Evolutionary conservation across 345 rosid genomes (phyloP).

Genomic region (Bretschneidera sinensis): DNA sequence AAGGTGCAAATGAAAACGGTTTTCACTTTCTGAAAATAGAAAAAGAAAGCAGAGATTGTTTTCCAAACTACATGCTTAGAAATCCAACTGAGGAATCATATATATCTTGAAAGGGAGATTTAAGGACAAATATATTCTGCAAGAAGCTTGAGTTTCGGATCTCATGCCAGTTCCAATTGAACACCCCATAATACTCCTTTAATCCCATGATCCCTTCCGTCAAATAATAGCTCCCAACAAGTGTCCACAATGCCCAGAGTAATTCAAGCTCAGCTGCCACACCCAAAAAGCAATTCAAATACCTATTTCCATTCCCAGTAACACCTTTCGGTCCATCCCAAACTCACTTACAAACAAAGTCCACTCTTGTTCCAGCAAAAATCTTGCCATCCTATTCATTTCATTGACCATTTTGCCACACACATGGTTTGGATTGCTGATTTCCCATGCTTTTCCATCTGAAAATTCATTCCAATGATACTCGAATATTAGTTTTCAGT

Average conservation of each 20-base stretch:
- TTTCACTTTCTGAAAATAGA: too few relatives aligned
- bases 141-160: conserved; percentile 54
- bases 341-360: conserved; percentile 74
- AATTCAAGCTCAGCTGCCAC: conserved; percentile 72
- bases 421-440: conserved; percentile 63
- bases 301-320: conserved; percentile 58
- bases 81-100: neutral
- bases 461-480: conserved; percentile 75
- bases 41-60: too few relatives aligned
- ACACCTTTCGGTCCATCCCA: conserved; percentile 67
- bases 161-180: conserved; percentile 62
- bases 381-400: conserved; percentile 53
- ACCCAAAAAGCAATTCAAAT: conserved; percentile 63
- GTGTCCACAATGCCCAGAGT: conserved; percentile 85
- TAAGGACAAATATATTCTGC: conserved; percentile 51
- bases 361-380: conserved; percentile 54
- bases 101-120: conserved; percentile 58
- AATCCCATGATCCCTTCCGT: conserved; percentile 64
- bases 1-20: too few relatives aligned
- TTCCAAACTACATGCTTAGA: too few relatives aligned
- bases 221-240: conserved; percentile 75
- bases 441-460: conserved; percentile 66
- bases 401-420: conserved; percentile 60
- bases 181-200: conserved; percentile 62
- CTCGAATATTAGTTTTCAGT: conserved; percentile 63